Percentiles rank a stretch among this genome's conserved stretches.
Conservation (phyloP, 495 filamentous ascomycete species). For the Talaromyces adpressus region DNA sequence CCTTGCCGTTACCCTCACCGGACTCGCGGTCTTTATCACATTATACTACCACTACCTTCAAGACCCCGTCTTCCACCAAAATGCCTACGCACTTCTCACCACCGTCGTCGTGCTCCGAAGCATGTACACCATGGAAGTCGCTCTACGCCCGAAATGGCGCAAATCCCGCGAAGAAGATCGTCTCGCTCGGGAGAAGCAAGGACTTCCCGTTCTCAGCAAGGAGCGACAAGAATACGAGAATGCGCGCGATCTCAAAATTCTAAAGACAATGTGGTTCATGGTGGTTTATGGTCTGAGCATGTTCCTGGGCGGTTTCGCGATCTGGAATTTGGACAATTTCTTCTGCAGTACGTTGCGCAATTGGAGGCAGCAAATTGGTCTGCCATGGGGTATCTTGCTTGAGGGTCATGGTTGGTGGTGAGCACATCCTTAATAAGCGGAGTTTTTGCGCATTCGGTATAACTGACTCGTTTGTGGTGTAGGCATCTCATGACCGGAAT, state of each 20-base stretch:
- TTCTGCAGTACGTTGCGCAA: constrained; percentile 65
- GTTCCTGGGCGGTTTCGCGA: constrained; percentile 75
- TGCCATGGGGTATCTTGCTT: constrained; percentile 86
- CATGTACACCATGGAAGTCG: constrained; percentile 86
- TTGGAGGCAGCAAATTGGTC: constrained; percentile 64
- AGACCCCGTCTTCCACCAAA: constrained; percentile 89
- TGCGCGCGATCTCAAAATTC: constrained; percentile 48
- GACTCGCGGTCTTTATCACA: constrained; percentile 73
- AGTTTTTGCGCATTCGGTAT: neutral
- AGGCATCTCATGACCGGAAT: constrained; percentile 62
- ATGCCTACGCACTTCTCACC: constrained; percentile 78
- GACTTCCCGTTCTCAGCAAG: constrained; percentile 32
- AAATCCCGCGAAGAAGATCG: constrained; percentile 38
- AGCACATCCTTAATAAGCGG: constrained; percentile 21
- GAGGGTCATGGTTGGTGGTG: constrained; percentile 99
- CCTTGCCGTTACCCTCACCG: constrained; percentile 54
- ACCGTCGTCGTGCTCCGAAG: constrained; percentile 66
- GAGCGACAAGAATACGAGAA: constrained; percentile 43
- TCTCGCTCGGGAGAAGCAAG: constrained; percentile 28
- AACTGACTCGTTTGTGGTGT: constrained; percentile 7
- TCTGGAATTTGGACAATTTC: constrained; percentile 83
- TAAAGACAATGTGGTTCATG: constrained; percentile 71
- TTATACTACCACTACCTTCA: constrained; percentile 91
- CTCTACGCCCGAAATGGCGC: constrained; percentile 53
- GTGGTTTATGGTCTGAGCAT: constrained; percentile 61